Conservation (phyloP, 495 filamentous ascomycete genomes). For the Parmelia sp. region DNA sequence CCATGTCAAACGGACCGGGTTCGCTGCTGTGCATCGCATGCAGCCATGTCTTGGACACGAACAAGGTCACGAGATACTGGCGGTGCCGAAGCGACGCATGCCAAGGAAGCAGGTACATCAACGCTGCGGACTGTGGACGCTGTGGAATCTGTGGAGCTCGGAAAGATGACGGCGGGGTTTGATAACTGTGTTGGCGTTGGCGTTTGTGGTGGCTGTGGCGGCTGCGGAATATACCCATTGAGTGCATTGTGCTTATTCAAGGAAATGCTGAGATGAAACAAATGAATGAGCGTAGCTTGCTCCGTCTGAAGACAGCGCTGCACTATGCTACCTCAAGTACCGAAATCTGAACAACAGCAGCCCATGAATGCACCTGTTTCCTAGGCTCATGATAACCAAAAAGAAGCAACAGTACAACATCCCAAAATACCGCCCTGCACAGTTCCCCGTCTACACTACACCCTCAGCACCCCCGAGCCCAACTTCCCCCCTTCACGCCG, state of each 20-base stretch:
- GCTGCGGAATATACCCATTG: neutral
- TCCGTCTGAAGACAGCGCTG: neutral
- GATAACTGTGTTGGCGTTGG: neutral
- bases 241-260: neutral
- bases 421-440: too few relatives aligned
- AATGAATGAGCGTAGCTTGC: neutral
- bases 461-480: too few relatives aligned
- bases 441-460: too few relatives aligned
- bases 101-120: slow-evolving; percentile 49
- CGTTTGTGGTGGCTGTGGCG: too few relatives aligned
- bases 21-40: slow-evolving; percentile 57
- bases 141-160: slow-evolving; percentile 58
- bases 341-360: too few relatives aligned
- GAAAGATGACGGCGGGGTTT: slow-evolving; percentile 4
- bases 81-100: slow-evolving; percentile 51
- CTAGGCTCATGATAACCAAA: too few relatives aligned
- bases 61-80: slow-evolving; percentile 49
- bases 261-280: neutral
- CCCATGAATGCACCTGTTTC: too few relatives aligned
- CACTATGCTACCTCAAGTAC: too few relatives aligned
- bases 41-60: slow-evolving; percentile 54
- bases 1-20: slow-evolving; percentile 46
- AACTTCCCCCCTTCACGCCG: too few relatives aligned
- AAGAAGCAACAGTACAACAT: too few relatives aligned
- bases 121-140: slow-evolving; percentile 55